phyloP scores from a whole-genome alignment of 164 flowering plant species.

The Euptelea pleiosperma region DNA sequence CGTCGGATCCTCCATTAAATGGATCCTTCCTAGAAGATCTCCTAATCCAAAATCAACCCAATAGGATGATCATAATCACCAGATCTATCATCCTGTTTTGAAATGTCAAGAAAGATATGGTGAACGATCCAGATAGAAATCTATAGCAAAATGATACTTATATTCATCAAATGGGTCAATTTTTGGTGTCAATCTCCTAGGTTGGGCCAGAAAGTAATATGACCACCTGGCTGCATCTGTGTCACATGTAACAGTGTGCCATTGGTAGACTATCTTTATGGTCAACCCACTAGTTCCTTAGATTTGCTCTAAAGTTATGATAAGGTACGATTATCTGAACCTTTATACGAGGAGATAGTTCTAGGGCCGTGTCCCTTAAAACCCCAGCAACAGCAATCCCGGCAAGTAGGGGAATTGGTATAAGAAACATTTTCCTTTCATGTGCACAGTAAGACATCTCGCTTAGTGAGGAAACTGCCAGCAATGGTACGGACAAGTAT shows the following conservation, averaged over 20 bases:
- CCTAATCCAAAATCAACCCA: too few relatives aligned
- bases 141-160: too few relatives aligned
- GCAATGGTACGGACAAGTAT: conserved; percentile 59
- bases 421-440: conserved; percentile 60
- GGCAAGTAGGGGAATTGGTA: conserved; percentile 56
- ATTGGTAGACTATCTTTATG: not conserved
- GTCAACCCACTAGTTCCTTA: not conserved
- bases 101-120: too few relatives aligned
- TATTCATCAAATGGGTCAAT: too few relatives aligned
- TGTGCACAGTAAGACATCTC: conserved; percentile 94
- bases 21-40: too few relatives aligned
- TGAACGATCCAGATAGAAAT: too few relatives aligned
- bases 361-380: conserved; percentile 47
- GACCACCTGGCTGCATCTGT: not conserved
- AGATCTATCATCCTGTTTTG: too few relatives aligned
- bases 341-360: conserved; percentile 61
- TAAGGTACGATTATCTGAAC: conserved; percentile 24
- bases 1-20: too few relatives aligned
- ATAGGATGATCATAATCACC: too few relatives aligned
- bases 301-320: not conserved
- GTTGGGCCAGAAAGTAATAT: too few relatives aligned
- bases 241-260: conserved; percentile 1
- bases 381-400: conserved; percentile 67
- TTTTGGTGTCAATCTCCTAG: too few relatives aligned
- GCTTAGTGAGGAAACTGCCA: conserved; percentile 62